Percentiles rank a stretch among this genome's conserved stretches.
These are phyloP conservation scores for Larix kaempferi DNA, from an alignment of 75 land plant species.

Conservation along the genomic window DNA sequence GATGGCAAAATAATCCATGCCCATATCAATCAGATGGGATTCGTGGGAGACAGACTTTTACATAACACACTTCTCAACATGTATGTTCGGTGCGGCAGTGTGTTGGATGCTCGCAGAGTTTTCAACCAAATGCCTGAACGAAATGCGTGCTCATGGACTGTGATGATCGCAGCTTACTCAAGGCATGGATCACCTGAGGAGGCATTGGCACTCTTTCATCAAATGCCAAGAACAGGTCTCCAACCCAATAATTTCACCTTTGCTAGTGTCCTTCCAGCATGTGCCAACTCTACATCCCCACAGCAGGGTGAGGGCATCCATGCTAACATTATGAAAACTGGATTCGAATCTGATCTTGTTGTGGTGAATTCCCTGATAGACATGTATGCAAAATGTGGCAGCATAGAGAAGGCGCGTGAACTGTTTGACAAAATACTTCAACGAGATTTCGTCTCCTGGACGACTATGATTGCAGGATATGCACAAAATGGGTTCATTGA, in stretches of 20 bases:
- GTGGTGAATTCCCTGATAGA: neutral
- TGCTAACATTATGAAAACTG: conserved; percentile 29
- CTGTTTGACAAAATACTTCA: neutral
- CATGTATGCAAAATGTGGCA: neutral
- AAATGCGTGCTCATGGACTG: conserved; percentile 51
- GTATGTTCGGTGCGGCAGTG: conserved; percentile 42
- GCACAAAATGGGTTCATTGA: neutral
- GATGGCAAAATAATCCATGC: neutral
- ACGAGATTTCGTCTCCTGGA: conserved; percentile 1
- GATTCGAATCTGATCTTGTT: conserved; percentile 11
- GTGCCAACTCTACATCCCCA: conserved; percentile 19
- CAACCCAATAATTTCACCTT: conserved; percentile 21
- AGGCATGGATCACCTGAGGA: conserved; percentile 37
- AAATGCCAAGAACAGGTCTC: conserved; percentile 17
- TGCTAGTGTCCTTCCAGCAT: conserved; percentile 41
- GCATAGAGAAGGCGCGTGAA: neutral
- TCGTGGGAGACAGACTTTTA: conserved; percentile 13
- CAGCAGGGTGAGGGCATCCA: conserved; percentile 42
- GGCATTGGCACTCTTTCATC: conserved; percentile 15
- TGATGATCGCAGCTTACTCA: conserved; percentile 52
- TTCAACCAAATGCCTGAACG: conserved; percentile 52
- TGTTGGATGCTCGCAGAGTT: conserved; percentile 32
- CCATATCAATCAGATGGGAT: neutral
- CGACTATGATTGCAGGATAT: conserved; percentile 5
- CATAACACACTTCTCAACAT: conserved; percentile 48